phyloP scores from a whole-genome alignment of 75 land plant species.

The Pinus taeda region DNA sequence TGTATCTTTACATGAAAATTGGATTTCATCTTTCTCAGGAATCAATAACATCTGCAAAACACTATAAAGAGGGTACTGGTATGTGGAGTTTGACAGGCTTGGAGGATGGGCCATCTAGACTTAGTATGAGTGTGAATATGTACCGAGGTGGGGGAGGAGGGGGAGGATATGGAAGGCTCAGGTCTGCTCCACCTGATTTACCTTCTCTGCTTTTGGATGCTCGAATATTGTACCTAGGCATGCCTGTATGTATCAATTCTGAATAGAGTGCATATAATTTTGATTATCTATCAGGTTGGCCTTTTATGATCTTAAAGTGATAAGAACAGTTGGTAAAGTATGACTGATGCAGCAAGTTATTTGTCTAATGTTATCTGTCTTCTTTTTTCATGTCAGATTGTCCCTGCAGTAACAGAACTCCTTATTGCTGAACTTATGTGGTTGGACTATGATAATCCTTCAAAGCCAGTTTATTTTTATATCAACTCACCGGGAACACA shows the following conservation, averaged over 20 bases:
- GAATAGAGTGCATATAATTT: conserved; percentile 7
- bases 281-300: neutral
- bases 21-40: conserved; percentile 37
- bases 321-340: neutral
- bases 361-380: neutral
- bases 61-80: conserved; percentile 67
- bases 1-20: neutral
- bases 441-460: conserved; percentile 71
- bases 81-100: conserved; percentile 52
- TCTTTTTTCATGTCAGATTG: conserved; percentile 45
- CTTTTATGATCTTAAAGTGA: neutral
- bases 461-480: conserved; percentile 85
- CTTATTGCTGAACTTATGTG: conserved; percentile 82
- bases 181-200: conserved; percentile 86
- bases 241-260: conserved; percentile 61
- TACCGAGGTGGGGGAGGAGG: conserved; percentile 72
- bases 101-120: conserved; percentile 47
- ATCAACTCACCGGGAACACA: conserved; percentile 92
- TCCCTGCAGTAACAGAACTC: conserved; percentile 94
- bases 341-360: conserved; percentile 1
- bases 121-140: conserved; percentile 79
- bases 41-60: conserved; percentile 66
- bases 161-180: conserved; percentile 63
- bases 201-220: conserved; percentile 92
- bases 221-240: conserved; percentile 75